These are phyloP conservation scores for Talaromyces sp. DNA, from an alignment of 2,329 filamentous ascomycete genomes.

Conservation along the genomic window DNA sequence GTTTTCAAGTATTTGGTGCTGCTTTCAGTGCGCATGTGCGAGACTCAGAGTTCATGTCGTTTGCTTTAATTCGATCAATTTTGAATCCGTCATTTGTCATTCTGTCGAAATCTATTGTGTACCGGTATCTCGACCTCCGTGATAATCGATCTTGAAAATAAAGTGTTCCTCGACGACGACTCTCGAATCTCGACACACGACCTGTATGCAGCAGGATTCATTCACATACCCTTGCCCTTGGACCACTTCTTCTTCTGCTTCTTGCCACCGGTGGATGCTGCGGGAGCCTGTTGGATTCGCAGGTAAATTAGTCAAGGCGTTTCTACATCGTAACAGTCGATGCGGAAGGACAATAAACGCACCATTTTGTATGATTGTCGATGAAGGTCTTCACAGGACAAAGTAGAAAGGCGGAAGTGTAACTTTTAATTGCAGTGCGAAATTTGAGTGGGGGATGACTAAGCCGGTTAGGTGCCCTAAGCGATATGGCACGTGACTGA, in stretches of 20 bases:
- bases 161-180: no score
- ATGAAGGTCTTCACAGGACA: conserved; percentile 33
- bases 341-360: conserved; percentile 17
- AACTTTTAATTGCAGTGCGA: conserved; percentile 35
- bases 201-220: conserved; percentile 17
- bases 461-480: conserved; percentile 31
- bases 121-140: neutral
- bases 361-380: conserved; percentile 40
- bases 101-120: no score
- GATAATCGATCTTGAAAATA: no score
- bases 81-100: neutral
- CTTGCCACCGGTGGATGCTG: conserved; percentile 48
- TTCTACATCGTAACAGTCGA: conserved; percentile 9
- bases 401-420: conserved; percentile 26
- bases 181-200: conserved; percentile 15
- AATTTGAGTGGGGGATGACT: conserved; percentile 40
- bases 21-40: neutral
- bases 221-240: conserved; percentile 54
- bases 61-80: neutral
- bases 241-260: conserved; percentile 59
- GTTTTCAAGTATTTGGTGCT: neutral
- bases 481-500: conserved; percentile 26
- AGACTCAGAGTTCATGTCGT: neutral
- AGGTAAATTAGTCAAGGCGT: conserved; percentile 18
- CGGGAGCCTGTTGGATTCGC: conserved; percentile 39